A percentile compares a stretch with the other conserved stretches of the same genome.
Evolutionary conservation across 352 stramenopile genomes (phyloP).

Genomic region (Phytophthora pistaciae): DNA sequence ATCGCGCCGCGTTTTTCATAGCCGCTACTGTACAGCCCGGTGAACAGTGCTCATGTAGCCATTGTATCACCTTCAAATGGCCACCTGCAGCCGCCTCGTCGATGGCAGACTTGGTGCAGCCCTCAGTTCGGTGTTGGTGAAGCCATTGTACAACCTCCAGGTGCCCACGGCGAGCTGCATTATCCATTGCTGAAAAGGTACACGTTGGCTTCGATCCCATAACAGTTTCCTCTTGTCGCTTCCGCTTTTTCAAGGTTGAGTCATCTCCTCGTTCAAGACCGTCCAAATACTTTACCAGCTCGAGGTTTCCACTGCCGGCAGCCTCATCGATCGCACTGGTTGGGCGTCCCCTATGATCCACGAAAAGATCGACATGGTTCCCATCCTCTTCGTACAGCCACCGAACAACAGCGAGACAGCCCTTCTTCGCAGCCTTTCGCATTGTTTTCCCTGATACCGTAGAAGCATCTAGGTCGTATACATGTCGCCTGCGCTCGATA

Average conservation of each 20-base stretch:
- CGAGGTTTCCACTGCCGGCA: constrained; percentile 29
- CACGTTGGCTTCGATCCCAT: constrained; percentile 1
- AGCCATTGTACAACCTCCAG: constrained; percentile 33
- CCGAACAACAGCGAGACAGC: background rate
- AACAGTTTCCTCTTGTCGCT: background rate
- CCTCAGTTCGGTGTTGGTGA: constrained; percentile 13
- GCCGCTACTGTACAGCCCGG: constrained; percentile 6
- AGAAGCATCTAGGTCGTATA: too few species aligned
- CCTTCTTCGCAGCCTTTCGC: background rate
- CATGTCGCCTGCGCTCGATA: background rate
- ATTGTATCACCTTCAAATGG: constrained; percentile 8
- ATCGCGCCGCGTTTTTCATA: constrained; percentile 12
- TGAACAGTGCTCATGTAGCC: constrained; percentile 5
- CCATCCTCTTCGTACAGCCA: constrained; percentile 2
- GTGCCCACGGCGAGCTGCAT: constrained; percentile 26
- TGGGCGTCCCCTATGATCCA: background rate
- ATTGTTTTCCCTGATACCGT: background rate
- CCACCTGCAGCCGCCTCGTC: constrained; percentile 7
- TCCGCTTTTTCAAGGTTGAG: background rate
- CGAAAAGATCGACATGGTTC: background rate
- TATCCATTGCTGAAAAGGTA: constrained; percentile 7
- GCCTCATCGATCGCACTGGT: constrained; percentile 30
- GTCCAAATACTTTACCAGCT: constrained; percentile 33
- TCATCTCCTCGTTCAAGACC: background rate
- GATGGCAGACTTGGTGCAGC: constrained; percentile 11